A percentile compares a stretch with the other conserved stretches of the same genome.
These are phyloP conservation scores for Scolecobasidium constrictum DNA, from an alignment of 2,329 filamentous ascomycete genomes.

Conservation along the genomic window DNA sequence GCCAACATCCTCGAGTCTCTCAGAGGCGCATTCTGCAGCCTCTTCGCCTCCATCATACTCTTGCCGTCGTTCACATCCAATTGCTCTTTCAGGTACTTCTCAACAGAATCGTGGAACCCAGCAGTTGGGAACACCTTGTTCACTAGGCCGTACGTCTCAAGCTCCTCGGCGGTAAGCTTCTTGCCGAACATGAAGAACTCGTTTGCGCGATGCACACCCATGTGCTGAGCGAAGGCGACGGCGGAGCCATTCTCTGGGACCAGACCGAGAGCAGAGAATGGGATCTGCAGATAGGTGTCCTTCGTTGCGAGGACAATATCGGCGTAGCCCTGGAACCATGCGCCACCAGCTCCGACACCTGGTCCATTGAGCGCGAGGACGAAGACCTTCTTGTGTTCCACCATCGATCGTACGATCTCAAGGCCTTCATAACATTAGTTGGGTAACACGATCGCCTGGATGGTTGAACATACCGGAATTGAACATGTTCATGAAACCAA, in stretches of 20 bases:
- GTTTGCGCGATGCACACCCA: conserved; percentile 40
- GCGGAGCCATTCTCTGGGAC: conserved; percentile 40
- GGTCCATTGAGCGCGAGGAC: conserved; percentile 41
- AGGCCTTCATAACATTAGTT: conserved; percentile 11
- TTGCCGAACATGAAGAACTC: conserved; percentile 43
- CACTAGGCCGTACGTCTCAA: conserved; percentile 33
- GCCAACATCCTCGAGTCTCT: conserved; percentile 34
- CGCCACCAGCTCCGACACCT: conserved; percentile 38
- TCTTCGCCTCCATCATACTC: conserved; percentile 43
- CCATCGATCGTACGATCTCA: conserved; percentile 34
- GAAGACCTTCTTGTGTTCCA: conserved; percentile 41
- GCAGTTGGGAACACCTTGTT: conserved; percentile 33
- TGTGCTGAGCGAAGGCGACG: conserved; percentile 33
- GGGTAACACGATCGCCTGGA: not conserved
- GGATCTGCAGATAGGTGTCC: conserved; percentile 36
- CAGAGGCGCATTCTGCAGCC: conserved; percentile 36
- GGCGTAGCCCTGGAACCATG: conserved; percentile 37
- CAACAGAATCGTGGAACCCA: conserved; percentile 31
- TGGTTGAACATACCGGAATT: conserved; percentile 17
- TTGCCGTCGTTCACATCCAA: conserved; percentile 37
- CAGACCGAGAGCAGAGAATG: conserved; percentile 36
- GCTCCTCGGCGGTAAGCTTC: conserved; percentile 32
- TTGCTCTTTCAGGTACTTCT: conserved; percentile 31
- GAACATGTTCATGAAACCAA: conserved; percentile 19
- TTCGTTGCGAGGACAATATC: conserved; percentile 38